Evolutionary conservation across 2,329 filamentous ascomycete species (phyloP), one percentile per base, ranked within the genome.

Genomic region (Fusarium sp.): DNA sequence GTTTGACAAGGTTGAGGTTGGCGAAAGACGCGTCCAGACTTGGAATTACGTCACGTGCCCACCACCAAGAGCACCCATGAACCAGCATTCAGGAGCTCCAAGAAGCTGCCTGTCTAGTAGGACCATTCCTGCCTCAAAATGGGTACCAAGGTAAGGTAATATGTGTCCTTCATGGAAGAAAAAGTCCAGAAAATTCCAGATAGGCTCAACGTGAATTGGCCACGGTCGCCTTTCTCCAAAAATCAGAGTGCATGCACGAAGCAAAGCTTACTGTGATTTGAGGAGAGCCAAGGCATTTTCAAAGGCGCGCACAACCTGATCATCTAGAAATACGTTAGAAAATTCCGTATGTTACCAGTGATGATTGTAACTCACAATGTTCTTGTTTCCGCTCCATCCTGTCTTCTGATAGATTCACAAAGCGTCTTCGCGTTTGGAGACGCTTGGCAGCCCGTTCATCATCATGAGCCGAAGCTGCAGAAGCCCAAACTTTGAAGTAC

Each of bases 401-500:
- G 38, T 87, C 83, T 77, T 97, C 94, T 0, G 90, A 88, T 44
- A 93, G 83, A 67, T 90, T 88, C 29, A 97, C 92, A 77, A 90
- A 91, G 65, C 88, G 84, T 77, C 91, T 89, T 67, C 93, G 89
- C 2, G 94, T 97, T 75, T 90, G 91, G 49, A 97, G 84, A 60
- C 93, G 89, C 79, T 95, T 95, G 68, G 88, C 84, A 23, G 92
- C 91, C 61, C 94, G 87, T 64, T 90, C 89, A 60, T 91, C 89
- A 77, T 97, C 94, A 66, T 92, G 89, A 10, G 84, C 81, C 31
- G 89, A 86, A 1, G 91, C 90, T 11, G 91, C 88, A 18, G 90
- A 84, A 23, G 92, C 91, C 93, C 94, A 97, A 34, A 89, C 81
- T 62, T 86, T 85, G 78, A 97, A 97, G 77, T 91, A 91, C 93